Conservation (phyloP, 768 basidiomycete genomes). For the Panaeolus papilionaceus region DNA sequence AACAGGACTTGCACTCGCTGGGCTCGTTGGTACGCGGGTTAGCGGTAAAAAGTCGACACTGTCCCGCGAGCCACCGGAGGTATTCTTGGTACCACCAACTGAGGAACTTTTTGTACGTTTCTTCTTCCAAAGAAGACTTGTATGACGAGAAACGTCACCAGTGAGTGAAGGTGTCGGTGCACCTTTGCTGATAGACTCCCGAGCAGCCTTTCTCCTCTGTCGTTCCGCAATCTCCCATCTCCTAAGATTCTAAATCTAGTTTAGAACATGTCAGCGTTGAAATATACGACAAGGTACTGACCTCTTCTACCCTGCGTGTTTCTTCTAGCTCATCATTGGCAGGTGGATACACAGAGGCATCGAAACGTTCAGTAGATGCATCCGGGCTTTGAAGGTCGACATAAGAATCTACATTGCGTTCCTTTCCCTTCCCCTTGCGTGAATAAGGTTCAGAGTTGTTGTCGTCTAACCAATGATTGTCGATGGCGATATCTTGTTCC, state of each 20-base stretch:
- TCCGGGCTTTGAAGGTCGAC: constrained; percentile 31
- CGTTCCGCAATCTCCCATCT: constrained; percentile 83
- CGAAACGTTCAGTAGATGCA: constrained; percentile 34
- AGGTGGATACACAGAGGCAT: constrained; percentile 63
- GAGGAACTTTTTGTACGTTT: constrained; percentile 42
- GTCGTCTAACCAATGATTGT: constrained; percentile 11
- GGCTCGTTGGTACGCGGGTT: constrained; percentile 33
- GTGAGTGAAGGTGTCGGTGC: constrained; percentile 52
- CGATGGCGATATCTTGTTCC: constrained; percentile 50
- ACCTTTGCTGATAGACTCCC: constrained; percentile 52
- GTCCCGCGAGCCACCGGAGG: constrained; percentile 57
- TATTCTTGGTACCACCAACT: constrained; percentile 42
- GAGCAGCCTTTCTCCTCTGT: constrained; percentile 73
- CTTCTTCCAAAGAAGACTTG: constrained; percentile 61
- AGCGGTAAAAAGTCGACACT: constrained; percentile 61
- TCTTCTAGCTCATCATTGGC: constrained; percentile 70
- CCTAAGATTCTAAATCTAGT: constrained; percentile 62
- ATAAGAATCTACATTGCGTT: constrained; percentile 32
- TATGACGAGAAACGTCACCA: constrained; percentile 61
- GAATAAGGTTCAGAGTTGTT: constrained; percentile 16
- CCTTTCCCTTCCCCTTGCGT: constrained; percentile 42
- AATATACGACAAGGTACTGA: constrained; percentile 32
- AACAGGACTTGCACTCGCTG: constrained; percentile 50
- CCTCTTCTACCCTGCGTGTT: constrained; percentile 76
- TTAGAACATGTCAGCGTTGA: constrained; percentile 15